These are phyloP conservation scores for Colletotrichum neosansevieriae DNA, from an alignment of 2,329 filamentous ascomycete genomes.

Conservation along the genomic window DNA sequence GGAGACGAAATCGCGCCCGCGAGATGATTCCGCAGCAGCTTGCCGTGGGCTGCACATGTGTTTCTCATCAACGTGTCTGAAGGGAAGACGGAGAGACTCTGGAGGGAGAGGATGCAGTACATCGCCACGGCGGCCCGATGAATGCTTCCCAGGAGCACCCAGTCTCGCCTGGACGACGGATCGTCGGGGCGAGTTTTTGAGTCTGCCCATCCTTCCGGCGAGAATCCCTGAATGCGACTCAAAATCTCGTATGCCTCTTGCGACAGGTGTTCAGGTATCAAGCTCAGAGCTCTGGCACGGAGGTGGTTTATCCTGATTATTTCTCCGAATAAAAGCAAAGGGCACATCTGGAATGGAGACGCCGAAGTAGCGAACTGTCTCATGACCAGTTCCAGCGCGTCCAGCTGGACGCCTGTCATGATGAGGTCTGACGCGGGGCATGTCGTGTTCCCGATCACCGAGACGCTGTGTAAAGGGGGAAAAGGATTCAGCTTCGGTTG, in stretches of 20 bases:
- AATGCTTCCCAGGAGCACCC: conserved; percentile 44
- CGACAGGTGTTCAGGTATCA: conserved; percentile 33
- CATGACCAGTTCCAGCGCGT: conserved; percentile 45
- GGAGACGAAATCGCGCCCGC: conserved; percentile 1
- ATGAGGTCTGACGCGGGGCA: conserved; percentile 49
- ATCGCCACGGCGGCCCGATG: conserved; percentile 48
- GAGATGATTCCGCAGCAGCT: background rate
- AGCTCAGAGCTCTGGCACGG: conserved; percentile 43
- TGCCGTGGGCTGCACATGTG: background rate
- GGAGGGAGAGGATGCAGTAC: conserved; percentile 53
- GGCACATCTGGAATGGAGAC: conserved; percentile 48
- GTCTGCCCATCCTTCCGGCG: conserved; percentile 47
- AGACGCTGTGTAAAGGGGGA: conserved; percentile 43
- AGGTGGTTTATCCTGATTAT: conserved; percentile 52
- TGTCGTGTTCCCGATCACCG: conserved; percentile 52
- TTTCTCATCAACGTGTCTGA: background rate
- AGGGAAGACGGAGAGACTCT: conserved; percentile 48
- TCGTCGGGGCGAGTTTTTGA: conserved; percentile 47
- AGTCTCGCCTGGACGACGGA: conserved; percentile 43
- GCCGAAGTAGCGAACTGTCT: conserved; percentile 38
- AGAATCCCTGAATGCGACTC: conserved; percentile 46
- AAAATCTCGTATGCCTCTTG: conserved; percentile 1
- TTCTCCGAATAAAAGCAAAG: conserved; percentile 48
- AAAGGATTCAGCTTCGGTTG: conserved; percentile 30
- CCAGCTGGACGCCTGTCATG: conserved; percentile 43